Evolutionary conservation across 129 eudicot genomes (phyloP).

Genomic region (Chrysanthemum lavandulifolium): DNA sequence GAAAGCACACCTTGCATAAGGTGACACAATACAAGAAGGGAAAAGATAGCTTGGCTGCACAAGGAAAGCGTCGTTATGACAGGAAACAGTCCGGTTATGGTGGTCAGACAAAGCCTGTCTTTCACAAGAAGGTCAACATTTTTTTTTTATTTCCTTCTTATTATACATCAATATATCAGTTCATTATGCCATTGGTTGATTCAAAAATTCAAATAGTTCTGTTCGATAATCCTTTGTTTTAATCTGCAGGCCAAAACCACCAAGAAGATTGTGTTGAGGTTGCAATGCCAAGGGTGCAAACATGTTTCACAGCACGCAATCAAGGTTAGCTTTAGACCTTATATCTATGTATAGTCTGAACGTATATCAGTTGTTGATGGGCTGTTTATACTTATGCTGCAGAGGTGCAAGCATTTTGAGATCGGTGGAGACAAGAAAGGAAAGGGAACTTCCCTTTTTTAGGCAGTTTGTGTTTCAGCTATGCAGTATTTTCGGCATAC

Average conservation of each 20-base stretch:
- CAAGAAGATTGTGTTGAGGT: constrained; percentile 62
- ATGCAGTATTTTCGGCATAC: constrained; percentile 15
- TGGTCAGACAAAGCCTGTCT: constrained; percentile 69
- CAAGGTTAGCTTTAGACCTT: constrained; percentile 32
- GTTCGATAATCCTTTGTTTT: neutral
- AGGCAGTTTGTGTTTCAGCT: constrained; percentile 15
- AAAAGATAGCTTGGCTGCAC: constrained; percentile 60
- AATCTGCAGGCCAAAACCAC: constrained; percentile 55
- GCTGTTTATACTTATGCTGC: constrained; percentile 16
- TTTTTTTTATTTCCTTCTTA: neutral
- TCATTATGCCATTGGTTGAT: too few species aligned
- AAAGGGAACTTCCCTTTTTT: constrained; percentile 67
- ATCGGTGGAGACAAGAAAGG: constrained; percentile 77
- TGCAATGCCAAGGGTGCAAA: constrained; percentile 69
- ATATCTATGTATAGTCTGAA: neutral
- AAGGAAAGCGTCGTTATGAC: constrained; percentile 62
- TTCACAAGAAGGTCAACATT: constrained; percentile 54
- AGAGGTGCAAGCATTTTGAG: constrained; percentile 74
- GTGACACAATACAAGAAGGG: constrained; percentile 70
- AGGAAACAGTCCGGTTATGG: constrained; percentile 64
- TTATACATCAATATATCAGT: neutral
- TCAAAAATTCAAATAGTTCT: too few species aligned
- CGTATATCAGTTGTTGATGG: neutral
- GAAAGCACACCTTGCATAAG: constrained; percentile 62
- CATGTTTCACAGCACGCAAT: constrained; percentile 63